Base-by-base conservation (phyloP, 2,329 filamentous ascomycete genomes). In the Chalaropsis ovoidea region DNA sequence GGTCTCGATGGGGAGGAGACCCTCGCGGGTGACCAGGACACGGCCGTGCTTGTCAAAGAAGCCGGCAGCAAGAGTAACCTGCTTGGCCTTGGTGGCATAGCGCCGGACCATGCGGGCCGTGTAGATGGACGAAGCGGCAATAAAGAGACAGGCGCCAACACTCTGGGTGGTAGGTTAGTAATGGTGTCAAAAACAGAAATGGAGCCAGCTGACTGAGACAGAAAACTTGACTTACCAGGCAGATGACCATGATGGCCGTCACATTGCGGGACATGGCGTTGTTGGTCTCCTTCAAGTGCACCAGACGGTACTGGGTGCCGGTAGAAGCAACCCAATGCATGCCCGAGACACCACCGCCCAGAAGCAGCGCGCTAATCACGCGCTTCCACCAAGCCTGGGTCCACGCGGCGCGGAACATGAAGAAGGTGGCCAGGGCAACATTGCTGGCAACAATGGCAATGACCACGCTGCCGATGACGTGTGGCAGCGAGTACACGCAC, bases 321-420 rank as follows among this genome's bases (percentile, higher is more conserved):
- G 83, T 80, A 2, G 86, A 81, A 41, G 87, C 90, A 65, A 87
- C 87, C 87, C 89, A 95, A 75, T 95, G 90, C 90, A 95, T 94
- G 0, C 88, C 89, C 10, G 86, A 91, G 1, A 94, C 88, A 49
- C 87, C 89, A 17, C 82, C 79, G 8, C 88, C 87, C 49, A 95
- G 79, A 19, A 91, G 74, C 58, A 84, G 75, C 10, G 86, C 87
- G 68, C 86, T 89, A 1, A 85, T 70, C 10, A 81, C 75, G 67
- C 89, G 80, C 72, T 90, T 89, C 86, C 86, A 91, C 83, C 87
- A 90, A 17, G 82, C 83, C 70, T 86, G 87, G 61, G 87, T 88
- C 89, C 90, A 95, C 17, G 83, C 81, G 17, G 86, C 83, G 69
- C 86, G 82, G 74, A 88, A 85, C 66, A 87, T 81, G 75, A 94